Conservation (phyloP, 257 asterid genomes). For the Solanum chilense region DNA sequence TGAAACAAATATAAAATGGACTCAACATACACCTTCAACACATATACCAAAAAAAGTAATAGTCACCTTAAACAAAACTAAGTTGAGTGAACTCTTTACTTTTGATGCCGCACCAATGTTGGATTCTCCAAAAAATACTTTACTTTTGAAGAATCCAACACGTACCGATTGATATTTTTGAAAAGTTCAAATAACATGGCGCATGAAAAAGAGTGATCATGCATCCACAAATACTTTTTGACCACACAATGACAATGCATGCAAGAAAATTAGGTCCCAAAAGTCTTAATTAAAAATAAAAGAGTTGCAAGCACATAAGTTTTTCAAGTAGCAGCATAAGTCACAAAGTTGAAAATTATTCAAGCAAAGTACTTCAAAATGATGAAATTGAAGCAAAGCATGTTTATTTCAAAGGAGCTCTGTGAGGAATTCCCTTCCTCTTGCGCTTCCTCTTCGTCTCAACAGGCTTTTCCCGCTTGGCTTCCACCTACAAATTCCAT, state of each 20-base stretch:
- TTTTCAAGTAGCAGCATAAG: neutral
- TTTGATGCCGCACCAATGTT: too few species aligned
- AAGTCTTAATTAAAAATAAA: neutral
- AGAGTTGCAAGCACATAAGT: neutral
- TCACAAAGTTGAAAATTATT: neutral
- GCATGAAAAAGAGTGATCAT: neutral
- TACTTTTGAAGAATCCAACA: rapidly evolving
- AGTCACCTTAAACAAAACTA: too few species aligned
- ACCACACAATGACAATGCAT: neutral
- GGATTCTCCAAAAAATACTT: neutral
- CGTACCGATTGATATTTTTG: neutral
- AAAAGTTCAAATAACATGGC: too few species aligned
- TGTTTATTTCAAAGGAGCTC: conserved; percentile 1
- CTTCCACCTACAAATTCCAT: conserved; percentile 4
- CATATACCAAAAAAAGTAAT: too few species aligned
- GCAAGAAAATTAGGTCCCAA: neutral
- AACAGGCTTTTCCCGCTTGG: neutral
- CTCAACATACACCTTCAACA: neutral
- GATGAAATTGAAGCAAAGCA: neutral
- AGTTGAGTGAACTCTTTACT: too few species aligned
- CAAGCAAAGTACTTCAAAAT: neutral
- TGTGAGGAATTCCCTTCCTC: conserved; percentile 11
- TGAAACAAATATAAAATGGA: neutral
- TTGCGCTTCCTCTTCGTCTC: neutral
- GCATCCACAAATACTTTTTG: neutral